These are phyloP conservation scores for Tothia fuscella DNA, from an alignment of 2,329 filamentous ascomycete genomes.

Conservation along the genomic window DNA sequence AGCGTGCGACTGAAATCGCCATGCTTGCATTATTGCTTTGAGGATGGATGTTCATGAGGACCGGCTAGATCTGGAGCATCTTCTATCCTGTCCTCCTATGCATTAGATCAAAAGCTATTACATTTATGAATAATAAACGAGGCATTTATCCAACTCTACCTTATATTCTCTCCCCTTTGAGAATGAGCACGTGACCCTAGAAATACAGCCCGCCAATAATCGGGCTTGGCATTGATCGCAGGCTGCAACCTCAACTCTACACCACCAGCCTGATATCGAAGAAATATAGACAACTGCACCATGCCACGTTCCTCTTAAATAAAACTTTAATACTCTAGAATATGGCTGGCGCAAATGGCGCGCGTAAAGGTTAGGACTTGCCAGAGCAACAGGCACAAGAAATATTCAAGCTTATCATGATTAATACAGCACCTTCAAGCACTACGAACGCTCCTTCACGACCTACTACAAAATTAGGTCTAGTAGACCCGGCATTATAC, in stretches of 20 bases:
- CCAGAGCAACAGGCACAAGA: not conserved
- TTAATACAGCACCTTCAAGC: constrained; percentile 15
- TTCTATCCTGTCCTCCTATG: too few species aligned
- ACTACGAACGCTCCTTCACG: constrained; percentile 17
- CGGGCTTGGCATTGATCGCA: not conserved
- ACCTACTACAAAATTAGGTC: constrained; percentile 17
- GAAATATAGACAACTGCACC: too few species aligned
- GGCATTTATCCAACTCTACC: too few species aligned
- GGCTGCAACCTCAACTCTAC: not conserved
- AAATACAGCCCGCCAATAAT: not conserved
- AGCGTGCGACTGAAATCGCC: too few species aligned
- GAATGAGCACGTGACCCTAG: not conserved
- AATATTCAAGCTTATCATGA: not conserved
- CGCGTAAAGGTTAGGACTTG: constrained; percentile 22
- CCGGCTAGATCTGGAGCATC: too few species aligned
- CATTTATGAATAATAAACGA: too few species aligned
- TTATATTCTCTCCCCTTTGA: not conserved
- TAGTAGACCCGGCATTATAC: constrained; percentile 15
- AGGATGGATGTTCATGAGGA: too few species aligned
- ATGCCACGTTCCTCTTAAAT: not conserved
- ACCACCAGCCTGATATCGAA: too few species aligned
- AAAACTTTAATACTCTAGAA: not conserved
- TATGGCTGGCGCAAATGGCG: constrained; percentile 25
- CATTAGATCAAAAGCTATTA: too few species aligned
- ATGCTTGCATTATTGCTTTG: too few species aligned